These are phyloP conservation scores for Fagus sylvatica DNA, from an alignment of 306 rosid species.

Conservation along the genomic window DNA sequence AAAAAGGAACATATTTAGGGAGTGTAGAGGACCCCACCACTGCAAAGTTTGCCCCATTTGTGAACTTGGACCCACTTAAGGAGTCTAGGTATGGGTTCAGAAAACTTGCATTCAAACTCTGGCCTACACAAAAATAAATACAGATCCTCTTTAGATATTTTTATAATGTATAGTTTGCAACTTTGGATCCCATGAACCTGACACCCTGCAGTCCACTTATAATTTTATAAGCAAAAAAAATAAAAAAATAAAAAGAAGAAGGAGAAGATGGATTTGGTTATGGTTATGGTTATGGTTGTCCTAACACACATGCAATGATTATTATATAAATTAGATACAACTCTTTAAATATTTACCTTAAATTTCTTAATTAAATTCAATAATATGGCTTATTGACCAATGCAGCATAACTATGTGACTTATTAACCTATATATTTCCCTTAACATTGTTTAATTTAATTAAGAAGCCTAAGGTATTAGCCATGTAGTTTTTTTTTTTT, in stretches of 20 bases:
- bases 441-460: too few relatives aligned
- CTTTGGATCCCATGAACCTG: not conserved
- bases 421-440: too few relatives aligned
- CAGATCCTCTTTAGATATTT: not conserved
- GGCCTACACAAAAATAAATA: slow-evolving; percentile 60
- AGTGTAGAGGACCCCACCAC: slow-evolving; percentile 84
- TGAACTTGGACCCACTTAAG: slow-evolving; percentile 57
- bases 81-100: slow-evolving; percentile 79
- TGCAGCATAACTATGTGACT: too few relatives aligned
- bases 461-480: too few relatives aligned
- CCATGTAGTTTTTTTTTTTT: too few relatives aligned
- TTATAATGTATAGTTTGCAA: not conserved
- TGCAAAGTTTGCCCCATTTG: slow-evolving; percentile 93
- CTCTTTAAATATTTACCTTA: too few relatives aligned
- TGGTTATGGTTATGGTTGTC: not conserved
- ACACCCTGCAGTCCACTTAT: not conserved
- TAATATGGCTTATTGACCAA: too few relatives aligned
- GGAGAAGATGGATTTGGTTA: too few relatives aligned
- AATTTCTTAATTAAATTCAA: too few relatives aligned
- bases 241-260: not conserved
- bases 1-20: slow-evolving; percentile 77
- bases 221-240: not conserved
- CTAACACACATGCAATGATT: not conserved
- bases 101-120: slow-evolving; percentile 60
- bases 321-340: not conserved